Base-by-base conservation (phyloP, 2,329 filamentous ascomycete species). In the Apiospora koreana region DNA sequence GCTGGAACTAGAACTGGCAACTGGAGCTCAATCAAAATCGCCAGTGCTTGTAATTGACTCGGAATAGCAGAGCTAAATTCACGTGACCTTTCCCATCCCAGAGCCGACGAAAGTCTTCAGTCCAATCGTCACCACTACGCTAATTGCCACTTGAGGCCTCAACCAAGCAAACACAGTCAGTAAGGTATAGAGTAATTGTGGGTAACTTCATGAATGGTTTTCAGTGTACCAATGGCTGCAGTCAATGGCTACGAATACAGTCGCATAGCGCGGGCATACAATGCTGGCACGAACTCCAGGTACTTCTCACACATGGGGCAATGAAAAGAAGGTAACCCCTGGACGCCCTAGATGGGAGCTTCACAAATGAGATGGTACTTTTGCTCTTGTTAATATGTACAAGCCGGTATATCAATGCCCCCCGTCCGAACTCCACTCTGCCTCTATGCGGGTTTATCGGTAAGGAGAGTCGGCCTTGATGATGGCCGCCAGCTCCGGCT, bases 391-490 rank as follows among this genome's bases (percentile, higher is more conserved):
- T 64, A 41, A 43, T 70, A 71, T 71, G 58, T 71, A 71, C 71
- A 72, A 25, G 67, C 67, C 67, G 54, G 54, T 62, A 38, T 62
- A 62, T 62, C 54, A 62, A 62, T 62, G 54, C 18, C 46, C 48
- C 31, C 50, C 65, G 48, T 54, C 43, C 41, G 38, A 41, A 31
- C 58, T 67, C 65, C 38, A 46, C 35, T 54, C 38, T 69, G 38
- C 69, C 58, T 65, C 58, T 18, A 42, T 48, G 43, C 12, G n/a
- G 25, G n/a, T 25, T 87, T 91, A 95, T 88, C 93, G 89, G 86
- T 95, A 98, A 68, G 95, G 95, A 69, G 95, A 91, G 87, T 99
- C 96, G 72, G 96, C 96, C 79, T 94, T 92, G 80, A 96, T 96
- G 75, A 90, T 91, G 71, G 96, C 95, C 1, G 95, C 95, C 79